Base-by-base conservation (phyloP, 1,284 basidiomycete genomes). In the Ganoderma sinense region DNA sequence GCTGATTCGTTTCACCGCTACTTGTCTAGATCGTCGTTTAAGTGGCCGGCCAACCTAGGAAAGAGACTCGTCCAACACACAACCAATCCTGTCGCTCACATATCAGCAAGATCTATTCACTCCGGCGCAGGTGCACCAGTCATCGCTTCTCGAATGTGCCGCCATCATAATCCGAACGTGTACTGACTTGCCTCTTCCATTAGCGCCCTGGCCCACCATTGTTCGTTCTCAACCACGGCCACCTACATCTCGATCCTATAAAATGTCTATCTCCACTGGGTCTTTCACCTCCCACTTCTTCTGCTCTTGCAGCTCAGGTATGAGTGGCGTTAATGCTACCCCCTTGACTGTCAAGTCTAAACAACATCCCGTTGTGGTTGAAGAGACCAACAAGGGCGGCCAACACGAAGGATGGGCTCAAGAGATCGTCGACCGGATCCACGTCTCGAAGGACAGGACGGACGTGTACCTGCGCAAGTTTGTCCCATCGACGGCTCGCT, bases 281-380 rank as follows among this genome's bases (percentile, higher is more conserved):
- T 55, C 26, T 3, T 11, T 55, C 26, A 33, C 4, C 29, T 31
- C 26, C 7, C 26, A 7, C 53, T 55, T 55, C 53, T 31, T 33
- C 53, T 31, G 29, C 53, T 55, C 53, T 55, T 8, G 26, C 26
- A 55, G 23, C 53, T 55, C 53, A 55, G 53, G 53, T 55, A 55
- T 55, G 53, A 55, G 53, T 26, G 53, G 53, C 29, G 29, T 55
- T 31, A 26, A 55, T 16, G 26, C 53, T 55, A 55, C 29, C 53
- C 53, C 48, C 48, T 51, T 51, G 48, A 23, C 48, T n/a, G 8
- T 23, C n/a, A 51, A 51, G 23, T n/a, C 48, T 51, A 51, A 51
- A 26, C n/a, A 51, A n/a, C 48, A 51, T 51, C 48, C 48, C 48
- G 48, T 51, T 51, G 48, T 51, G n/a, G 48, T 51, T 26, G 48